These are phyloP conservation scores for Epichloe baconii DNA, from an alignment of 2,329 filamentous ascomycete genomes.

Conservation along the genomic window DNA sequence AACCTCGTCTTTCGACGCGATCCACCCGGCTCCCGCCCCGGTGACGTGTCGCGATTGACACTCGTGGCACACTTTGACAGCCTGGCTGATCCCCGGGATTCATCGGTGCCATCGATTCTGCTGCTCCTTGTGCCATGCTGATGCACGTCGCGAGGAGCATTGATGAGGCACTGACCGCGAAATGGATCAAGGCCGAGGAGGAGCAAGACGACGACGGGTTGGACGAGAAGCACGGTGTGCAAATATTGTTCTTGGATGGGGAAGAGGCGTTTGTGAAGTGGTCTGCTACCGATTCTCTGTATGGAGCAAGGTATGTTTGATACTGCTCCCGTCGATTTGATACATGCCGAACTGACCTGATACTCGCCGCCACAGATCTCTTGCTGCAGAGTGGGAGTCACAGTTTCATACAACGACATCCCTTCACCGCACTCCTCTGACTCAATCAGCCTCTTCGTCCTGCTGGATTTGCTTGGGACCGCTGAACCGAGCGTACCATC, in stretches of 20 bases:
- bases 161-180: slow-evolving; percentile 64
- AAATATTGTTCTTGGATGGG: slow-evolving; percentile 82
- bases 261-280: slow-evolving; percentile 83
- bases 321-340: background rate
- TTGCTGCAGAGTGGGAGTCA: slow-evolving; percentile 72
- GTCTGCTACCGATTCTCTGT: slow-evolving; percentile 72
- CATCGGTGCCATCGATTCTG: slow-evolving; percentile 86
- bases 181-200: slow-evolving; percentile 60
- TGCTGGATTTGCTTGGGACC: slow-evolving; percentile 79
- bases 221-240: slow-evolving; percentile 69
- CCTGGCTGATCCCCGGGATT: slow-evolving; percentile 73
- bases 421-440: slow-evolving; percentile 61
- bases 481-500: slow-evolving; percentile 60
- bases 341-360: background rate
- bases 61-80: slow-evolving; percentile 93
- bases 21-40: slow-evolving; percentile 64
- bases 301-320: slow-evolving; percentile 58
- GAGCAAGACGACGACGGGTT: slow-evolving; percentile 44
- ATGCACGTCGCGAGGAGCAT: slow-evolving; percentile 74
- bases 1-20: slow-evolving; percentile 82
- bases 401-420: slow-evolving; percentile 56
- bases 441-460: slow-evolving; percentile 75
- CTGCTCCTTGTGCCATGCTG: slow-evolving; percentile 86
- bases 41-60: slow-evolving; percentile 69
- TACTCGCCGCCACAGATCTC: slow-evolving; percentile 29